Base-by-base conservation (phyloP, 2,329 filamentous ascomycete species). In the Stenocarpella maydis region DNA sequence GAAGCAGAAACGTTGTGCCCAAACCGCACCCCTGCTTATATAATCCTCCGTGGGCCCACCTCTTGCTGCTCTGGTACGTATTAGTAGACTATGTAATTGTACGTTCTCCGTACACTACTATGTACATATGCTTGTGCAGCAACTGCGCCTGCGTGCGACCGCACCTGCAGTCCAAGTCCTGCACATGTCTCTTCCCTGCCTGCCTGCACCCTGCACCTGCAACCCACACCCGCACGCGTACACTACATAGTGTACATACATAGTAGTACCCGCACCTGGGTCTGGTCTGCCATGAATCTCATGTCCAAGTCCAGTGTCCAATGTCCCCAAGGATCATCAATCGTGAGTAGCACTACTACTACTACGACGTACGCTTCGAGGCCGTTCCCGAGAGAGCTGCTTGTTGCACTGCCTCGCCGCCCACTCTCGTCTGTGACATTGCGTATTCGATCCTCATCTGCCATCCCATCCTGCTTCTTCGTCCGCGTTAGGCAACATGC, bases 361-460 rank as follows among this genome's bases (percentile, higher is more conserved):
- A 31, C 8, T n/a, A n/a, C n/a, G n/a, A n/a, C n/a, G n/a, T n/a
- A n/a, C n/a, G n/a, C n/a, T n/a, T n/a, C n/a, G n/a, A n/a, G n/a
- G n/a, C n/a, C n/a, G n/a, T 41, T 17, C 41, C 26, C 39, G 9
- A 28, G 26, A 24, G 26, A 37, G 58, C 41, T 24, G 21, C 34
- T 37, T 24, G 21, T 49, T 49, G 58, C 58, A 63, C 58, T 63
- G 58, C 58, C 58, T 63, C 58, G 17, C 43, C 58, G 43, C 24
- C 58, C 58, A 63, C 58, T 63, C 58, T 63, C 58, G 58, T 49
- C 43, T 63, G 58, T 19, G 49, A 49, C 58, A 63, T 63, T 63
- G 58, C 58, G 37, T 63, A 63, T 63, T 63, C 49, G 58, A 49
- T 63, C 58, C 58, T 63, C 58, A 63, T 63, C 58, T 63, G 58